Base-by-base conservation (phyloP, 2,329 filamentous ascomycete species). In the Westerdykella sp. region DNA sequence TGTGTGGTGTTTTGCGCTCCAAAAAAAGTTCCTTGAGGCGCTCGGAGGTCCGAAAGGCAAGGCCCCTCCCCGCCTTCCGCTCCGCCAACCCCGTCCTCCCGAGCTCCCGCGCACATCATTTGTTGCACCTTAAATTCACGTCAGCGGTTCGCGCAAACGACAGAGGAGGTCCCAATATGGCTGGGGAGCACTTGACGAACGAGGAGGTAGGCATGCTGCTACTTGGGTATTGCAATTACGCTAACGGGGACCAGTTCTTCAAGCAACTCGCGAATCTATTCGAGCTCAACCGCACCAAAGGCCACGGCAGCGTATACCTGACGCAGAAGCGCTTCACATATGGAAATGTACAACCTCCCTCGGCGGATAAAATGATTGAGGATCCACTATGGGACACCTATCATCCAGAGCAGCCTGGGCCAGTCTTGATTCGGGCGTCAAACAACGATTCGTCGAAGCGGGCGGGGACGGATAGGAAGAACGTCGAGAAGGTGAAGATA, bases 341-440 rank as follows among this genome's bases (percentile, higher is more conserved):
- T 46, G 56, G 73, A 34, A 60, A 70, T 16, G 47, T 74, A 22
- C 51, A 54, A 18, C 51, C 60, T 7, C 50, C 60, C n/a, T 55
- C 61, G 5, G 52, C 63, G 2, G 54, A 55, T 37, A 71, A 70
- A 53, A 55, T 68, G 37, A 69, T 69, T 45, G 71, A 74, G 34
- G 72, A 78, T 42, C 72, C 76, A 12, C 73, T 84, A 45, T 73
- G 79, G 56, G 83, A 87, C 53, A 73, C 83, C 1, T 35, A 35
- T 18, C 68, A 76, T 46, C 76, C 76, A 12, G 68, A 76, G 10
- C 69, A 71, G 22, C 81, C 83, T 5, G 70, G 85, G 12, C 84
- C 89, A 6, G 72, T 97, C 46, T 72, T 97, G 36, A 79, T 98
- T 52, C 83, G 89, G 47, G 91, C 88, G 12, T 85, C 85, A 28